A percentile compares a stretch with the other conserved stretches of the same genome.
These are phyloP conservation scores for Yarrowia sp. DNA, from an alignment of 805 yeast genomes.

Conservation along the genomic window DNA sequence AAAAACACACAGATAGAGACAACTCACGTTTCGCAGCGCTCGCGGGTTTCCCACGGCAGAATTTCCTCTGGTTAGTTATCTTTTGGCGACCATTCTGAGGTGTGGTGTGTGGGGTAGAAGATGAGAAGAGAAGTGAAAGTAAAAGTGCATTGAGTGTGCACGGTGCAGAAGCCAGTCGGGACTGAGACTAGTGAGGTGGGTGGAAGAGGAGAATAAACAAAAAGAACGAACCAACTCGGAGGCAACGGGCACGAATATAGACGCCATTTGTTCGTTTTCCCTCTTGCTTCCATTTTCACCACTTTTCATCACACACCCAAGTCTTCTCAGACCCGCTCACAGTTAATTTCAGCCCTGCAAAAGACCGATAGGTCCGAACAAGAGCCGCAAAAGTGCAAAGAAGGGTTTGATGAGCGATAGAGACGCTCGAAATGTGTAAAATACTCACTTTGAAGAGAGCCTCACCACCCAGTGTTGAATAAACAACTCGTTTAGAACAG, in stretches of 20 bases:
- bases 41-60: background rate
- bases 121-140: slow-evolving; percentile 39
- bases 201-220: no score
- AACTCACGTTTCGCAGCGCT: background rate
- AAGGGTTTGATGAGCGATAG: background rate
- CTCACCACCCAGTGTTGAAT: no score
- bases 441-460: background rate
- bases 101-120: slow-evolving; percentile 38
- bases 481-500: background rate
- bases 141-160: slow-evolving; percentile 34
- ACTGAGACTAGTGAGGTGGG: slow-evolving; percentile 11
- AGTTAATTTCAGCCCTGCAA: slow-evolving; percentile 5
- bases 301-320: no score
- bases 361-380: background rate
- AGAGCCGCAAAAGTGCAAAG: background rate
- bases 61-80: background rate
- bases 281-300: background rate
- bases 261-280: no score
- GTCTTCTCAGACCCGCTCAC: no score
- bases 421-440: no score
- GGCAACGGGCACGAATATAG: no score
- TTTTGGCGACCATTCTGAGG: slow-evolving; percentile 18
- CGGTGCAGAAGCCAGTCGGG: slow-evolving; percentile 27
- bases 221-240: no score
- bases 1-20: background rate